These are phyloP conservation scores for Scolecobasidium constrictum DNA, from an alignment of 2,329 filamentous ascomycete genomes.

Conservation along the genomic window DNA sequence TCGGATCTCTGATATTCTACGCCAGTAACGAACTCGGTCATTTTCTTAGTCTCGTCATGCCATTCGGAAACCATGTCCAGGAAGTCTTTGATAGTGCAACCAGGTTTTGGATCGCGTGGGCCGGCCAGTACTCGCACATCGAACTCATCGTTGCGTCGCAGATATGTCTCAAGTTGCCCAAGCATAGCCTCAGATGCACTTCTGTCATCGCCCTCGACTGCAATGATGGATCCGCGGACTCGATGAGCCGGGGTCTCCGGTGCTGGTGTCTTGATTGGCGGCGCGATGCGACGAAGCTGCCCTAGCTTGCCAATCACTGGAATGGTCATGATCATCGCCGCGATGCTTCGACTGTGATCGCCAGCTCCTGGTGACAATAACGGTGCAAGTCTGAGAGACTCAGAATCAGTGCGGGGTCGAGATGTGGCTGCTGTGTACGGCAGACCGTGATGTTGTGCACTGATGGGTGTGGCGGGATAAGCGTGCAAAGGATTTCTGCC, in stretches of 20 bases:
- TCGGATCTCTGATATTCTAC: constrained; percentile 14
- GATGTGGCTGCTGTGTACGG: too few species aligned
- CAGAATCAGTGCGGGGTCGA: constrained; percentile 4
- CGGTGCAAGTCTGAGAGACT: constrained; percentile 35
- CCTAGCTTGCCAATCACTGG: constrained; percentile 66
- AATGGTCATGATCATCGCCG: constrained; percentile 66
- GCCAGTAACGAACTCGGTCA: constrained; percentile 45
- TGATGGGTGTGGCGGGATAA: constrained; percentile 7
- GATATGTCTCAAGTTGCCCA: constrained; percentile 46
- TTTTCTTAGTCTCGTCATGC: constrained; percentile 65
- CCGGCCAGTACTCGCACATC: constrained; percentile 39
- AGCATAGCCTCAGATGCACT: constrained; percentile 56
- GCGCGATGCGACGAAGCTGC: constrained; percentile 64
- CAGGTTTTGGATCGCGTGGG: constrained; percentile 24
- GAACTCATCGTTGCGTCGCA: constrained; percentile 43
- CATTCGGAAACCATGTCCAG: constrained; percentile 59
- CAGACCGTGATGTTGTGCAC: not conserved
- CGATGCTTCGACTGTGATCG: constrained; percentile 41
- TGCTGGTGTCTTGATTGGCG: constrained; percentile 40
- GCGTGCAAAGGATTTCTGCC: not conserved
- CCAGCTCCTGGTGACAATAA: constrained; percentile 31
- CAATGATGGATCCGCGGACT: constrained; percentile 67
- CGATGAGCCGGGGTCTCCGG: constrained; percentile 22
- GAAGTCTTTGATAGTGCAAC: constrained; percentile 41
- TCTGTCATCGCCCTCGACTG: constrained; percentile 64